These are phyloP conservation scores for Colletotrichum sp. DNA, from an alignment of 2,329 filamentous ascomycete genomes.

Conservation along the genomic window DNA sequence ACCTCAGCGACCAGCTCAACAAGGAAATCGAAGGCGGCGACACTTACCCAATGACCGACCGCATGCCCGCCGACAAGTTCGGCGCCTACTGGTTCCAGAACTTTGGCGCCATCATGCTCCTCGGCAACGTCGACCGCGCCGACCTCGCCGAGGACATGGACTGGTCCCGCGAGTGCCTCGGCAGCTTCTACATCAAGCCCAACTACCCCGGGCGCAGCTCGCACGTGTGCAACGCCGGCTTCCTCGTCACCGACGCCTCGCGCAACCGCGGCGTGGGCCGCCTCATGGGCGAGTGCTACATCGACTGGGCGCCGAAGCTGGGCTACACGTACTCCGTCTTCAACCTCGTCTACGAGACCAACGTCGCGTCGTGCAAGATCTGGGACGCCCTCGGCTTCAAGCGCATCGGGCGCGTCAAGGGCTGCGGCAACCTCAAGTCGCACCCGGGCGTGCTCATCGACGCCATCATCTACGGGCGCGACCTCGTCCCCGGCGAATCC, in stretches of 20 bases:
- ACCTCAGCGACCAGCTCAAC: constrained; percentile 84
- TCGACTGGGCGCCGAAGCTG: constrained; percentile 79
- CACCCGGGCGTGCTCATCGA: constrained; percentile 73
- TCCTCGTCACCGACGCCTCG: constrained; percentile 75
- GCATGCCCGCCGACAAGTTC: constrained; percentile 76
- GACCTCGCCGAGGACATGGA: constrained; percentile 66
- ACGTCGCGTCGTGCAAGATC: constrained; percentile 86
- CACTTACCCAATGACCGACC: constrained; percentile 87
- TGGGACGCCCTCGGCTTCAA: constrained; percentile 95
- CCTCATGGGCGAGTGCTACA: constrained; percentile 77
- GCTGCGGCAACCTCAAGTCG: constrained; percentile 72
- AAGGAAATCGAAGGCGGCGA: constrained; percentile 92
- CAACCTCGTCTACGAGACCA: constrained; percentile 93
- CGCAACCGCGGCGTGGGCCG: constrained; percentile 77
- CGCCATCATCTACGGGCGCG: constrained; percentile 79
- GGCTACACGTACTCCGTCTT: constrained; percentile 94
- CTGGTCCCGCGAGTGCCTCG: constrained; percentile 82
- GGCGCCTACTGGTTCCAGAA: constrained; percentile 89
- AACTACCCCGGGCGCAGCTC: constrained; percentile 92
- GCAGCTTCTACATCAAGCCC: constrained; percentile 93
- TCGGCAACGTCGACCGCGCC: constrained; percentile 73
- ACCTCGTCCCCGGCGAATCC: constrained; percentile 56
- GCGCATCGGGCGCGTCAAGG: constrained; percentile 83
- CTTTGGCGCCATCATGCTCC: constrained; percentile 86
- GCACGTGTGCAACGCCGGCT: constrained; percentile 87